Conservation (phyloP, 495 filamentous ascomycete genomes). For the Penicillium flavigenum region DNA sequence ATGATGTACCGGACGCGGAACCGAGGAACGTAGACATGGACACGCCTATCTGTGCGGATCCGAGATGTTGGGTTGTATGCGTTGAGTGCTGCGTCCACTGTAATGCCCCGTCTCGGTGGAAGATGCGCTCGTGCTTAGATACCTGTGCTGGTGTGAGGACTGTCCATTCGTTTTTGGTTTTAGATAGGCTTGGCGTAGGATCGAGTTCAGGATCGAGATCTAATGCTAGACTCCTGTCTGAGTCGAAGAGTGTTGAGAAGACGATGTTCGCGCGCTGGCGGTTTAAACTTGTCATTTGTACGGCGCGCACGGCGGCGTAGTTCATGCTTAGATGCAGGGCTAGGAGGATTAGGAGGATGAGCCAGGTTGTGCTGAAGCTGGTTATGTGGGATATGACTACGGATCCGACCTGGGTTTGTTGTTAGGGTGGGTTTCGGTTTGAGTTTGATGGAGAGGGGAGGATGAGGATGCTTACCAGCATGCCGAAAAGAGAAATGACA, state of each 20-base stretch:
- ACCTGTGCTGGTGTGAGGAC: conserved; percentile 64
- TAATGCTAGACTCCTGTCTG: conserved; percentile 22
- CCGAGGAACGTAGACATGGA: conserved; percentile 33
- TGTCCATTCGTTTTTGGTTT: neutral
- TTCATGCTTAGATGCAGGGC: conserved; percentile 76
- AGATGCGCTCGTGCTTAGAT: conserved; percentile 66
- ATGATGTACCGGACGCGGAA: conserved; percentile 3
- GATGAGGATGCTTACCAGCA: conserved; percentile 62
- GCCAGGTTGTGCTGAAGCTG: conserved; percentile 70
- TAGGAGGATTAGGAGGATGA: conserved; percentile 68
- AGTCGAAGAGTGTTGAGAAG: conserved; percentile 59
- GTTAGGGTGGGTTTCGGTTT: neutral
- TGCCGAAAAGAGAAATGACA: conserved; percentile 83
- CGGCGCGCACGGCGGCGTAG: conserved; percentile 78
- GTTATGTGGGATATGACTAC: conserved; percentile 75
- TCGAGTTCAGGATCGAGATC: conserved; percentile 3
- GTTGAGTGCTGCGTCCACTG: conserved; percentile 41
- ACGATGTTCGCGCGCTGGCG: conserved; percentile 82
- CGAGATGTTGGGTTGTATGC: conserved; percentile 17
- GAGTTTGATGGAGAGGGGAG: neutral
- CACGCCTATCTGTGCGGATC: conserved; percentile 35
- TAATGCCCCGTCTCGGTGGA: conserved; percentile 62
- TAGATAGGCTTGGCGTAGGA: neutral
- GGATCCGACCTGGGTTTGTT: conserved; percentile 60
- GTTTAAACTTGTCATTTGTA: conserved; percentile 84